Conservation (phyloP, 345 rosid genomes). For the Microcos paniculata region DNA sequence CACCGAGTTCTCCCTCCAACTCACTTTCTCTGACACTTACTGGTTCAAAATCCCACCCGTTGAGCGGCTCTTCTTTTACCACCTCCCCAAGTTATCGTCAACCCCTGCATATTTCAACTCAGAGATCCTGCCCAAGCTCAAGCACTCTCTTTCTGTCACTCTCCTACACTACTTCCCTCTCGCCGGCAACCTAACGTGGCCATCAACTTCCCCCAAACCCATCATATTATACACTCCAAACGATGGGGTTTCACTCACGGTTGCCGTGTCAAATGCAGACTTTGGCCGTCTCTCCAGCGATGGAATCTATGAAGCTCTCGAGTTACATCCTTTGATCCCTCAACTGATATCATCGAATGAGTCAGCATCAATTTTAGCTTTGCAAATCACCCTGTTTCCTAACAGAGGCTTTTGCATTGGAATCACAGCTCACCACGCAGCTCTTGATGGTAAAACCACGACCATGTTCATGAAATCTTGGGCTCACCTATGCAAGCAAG, state of each 20-base stretch:
- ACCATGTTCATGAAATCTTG: constrained; percentile 29
- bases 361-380: neutral
- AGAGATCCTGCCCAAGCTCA: constrained; percentile 20
- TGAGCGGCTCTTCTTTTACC: constrained; percentile 37
- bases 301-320: constrained; percentile 2
- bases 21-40: constrained; percentile 24
- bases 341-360: constrained; percentile 2
- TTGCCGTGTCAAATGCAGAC: constrained; percentile 20
- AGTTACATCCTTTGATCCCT: constrained; percentile 21
- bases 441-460: constrained; percentile 19
- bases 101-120: constrained; percentile 19
- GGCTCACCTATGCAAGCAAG: constrained; percentile 23
- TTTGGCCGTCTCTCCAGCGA: constrained; percentile 14
- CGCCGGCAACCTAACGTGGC: constrained; percentile 36
- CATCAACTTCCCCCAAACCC: constrained; percentile 21
- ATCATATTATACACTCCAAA: constrained; percentile 11
- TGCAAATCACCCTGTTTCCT: constrained; percentile 24
- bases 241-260: constrained; percentile 25
- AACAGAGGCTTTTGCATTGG: constrained; percentile 27
- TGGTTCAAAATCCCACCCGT: constrained; percentile 27
- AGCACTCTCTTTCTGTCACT: constrained; percentile 22
- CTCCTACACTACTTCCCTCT: constrained; percentile 43
- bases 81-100: constrained; percentile 1
- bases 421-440: constrained; percentile 21
- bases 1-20: constrained; percentile 28